These are phyloP conservation scores for Inga oerstediana DNA, from an alignment of 306 rosid species.

Conservation along the genomic window DNA sequence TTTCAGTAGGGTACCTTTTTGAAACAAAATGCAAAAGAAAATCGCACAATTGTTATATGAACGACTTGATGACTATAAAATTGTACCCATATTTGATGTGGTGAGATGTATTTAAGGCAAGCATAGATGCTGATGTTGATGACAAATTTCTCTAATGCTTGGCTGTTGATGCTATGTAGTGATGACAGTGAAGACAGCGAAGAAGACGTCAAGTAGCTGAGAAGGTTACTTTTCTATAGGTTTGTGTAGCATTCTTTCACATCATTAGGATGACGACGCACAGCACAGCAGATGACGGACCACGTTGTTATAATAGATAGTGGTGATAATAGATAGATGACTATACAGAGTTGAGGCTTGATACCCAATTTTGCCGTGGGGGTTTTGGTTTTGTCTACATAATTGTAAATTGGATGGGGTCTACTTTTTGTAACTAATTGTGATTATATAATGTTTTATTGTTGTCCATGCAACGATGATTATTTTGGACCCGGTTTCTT, in stretches of 20 bases:
- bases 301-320: slow-evolving; percentile 1
- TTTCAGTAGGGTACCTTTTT: not conserved
- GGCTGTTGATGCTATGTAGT: slow-evolving; percentile 47
- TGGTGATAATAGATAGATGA: slow-evolving; percentile 20
- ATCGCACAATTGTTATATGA: not conserved
- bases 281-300: slow-evolving; percentile 17
- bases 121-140: not conserved
- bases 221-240: not conserved
- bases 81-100: not conserved
- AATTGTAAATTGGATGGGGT: slow-evolving; percentile 44
- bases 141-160: slow-evolving; percentile 19
- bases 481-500: no score
- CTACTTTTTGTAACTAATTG: slow-evolving; percentile 22
- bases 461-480: not conserved
- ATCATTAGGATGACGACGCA: slow-evolving; percentile 16
- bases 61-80: not conserved
- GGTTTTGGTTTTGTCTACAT: slow-evolving; percentile 40
- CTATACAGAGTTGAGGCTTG: slow-evolving; percentile 25
- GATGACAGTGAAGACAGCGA: slow-evolving; percentile 87
- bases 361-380: slow-evolving; percentile 49
- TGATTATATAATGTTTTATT: slow-evolving; percentile 18
- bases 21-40: not conserved
- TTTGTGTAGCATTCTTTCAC: slow-evolving; percentile 12
- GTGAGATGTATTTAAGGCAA: not conserved
- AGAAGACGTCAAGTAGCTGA: slow-evolving; percentile 65